phyloP scores from a whole-genome alignment of 148 eudicot genomes.

The Nyssa sinensis region DNA sequence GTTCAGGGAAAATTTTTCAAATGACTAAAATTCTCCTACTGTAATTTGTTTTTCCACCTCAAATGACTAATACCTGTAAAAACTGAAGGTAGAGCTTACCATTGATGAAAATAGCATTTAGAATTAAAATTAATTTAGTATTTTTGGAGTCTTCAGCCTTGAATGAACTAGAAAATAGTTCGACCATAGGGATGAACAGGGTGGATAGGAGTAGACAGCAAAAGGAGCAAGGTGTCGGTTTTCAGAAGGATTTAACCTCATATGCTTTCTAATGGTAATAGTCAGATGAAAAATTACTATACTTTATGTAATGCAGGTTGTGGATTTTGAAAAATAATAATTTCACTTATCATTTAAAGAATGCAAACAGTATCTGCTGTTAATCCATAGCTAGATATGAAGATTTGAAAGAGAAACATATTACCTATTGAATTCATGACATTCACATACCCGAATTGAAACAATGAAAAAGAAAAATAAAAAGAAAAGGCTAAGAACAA shows the following conservation, averaged over 20 bases:
- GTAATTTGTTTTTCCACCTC: not conserved
- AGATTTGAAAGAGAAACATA: not conserved
- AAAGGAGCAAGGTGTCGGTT: not conserved
- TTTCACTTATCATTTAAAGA: not conserved
- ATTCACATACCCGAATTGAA: not conserved
- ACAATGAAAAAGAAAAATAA: not conserved
- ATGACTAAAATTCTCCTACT: too few relatives aligned
- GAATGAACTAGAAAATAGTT: not conserved
- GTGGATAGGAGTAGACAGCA: not conserved
- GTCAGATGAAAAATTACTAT: not conserved
- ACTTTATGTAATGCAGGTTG: not conserved
- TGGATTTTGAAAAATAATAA: not conserved
- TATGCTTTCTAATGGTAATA: not conserved
- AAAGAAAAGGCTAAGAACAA: not conserved
- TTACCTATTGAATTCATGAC: not conserved
- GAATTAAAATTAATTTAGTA: not conserved
- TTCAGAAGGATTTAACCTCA: not conserved
- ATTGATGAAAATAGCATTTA: not conserved
- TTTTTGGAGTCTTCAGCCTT: not conserved
- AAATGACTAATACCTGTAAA: not conserved
- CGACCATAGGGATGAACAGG: not conserved
- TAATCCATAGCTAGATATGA: not conserved
- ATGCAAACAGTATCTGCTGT: not conserved
- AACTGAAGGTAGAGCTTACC: not conserved
- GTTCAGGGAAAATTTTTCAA: too few relatives aligned